Evolutionary conservation across 2,329 filamentous ascomycete species (phyloP).

Genomic region (Sporothrix sp.): DNA sequence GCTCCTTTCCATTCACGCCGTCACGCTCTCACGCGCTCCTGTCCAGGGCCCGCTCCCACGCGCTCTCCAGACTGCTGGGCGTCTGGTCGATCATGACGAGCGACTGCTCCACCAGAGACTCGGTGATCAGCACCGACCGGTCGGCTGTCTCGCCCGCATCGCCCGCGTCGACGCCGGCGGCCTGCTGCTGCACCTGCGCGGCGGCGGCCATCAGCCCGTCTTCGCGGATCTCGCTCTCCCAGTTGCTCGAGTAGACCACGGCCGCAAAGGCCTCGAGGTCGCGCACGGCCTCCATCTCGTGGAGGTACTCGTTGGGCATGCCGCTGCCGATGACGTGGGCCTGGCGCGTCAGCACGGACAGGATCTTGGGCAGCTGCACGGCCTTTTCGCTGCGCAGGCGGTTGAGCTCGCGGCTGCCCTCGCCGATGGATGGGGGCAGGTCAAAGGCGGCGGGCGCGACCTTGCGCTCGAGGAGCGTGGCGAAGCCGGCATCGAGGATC

Average conservation of each 20-base stretch:
- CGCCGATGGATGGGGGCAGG: slow-evolving; percentile 29
- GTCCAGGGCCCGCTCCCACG: slow-evolving; percentile 57
- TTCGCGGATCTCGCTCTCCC: slow-evolving; percentile 53
- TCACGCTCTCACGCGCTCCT: slow-evolving; percentile 17
- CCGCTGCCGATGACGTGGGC: slow-evolving; percentile 81
- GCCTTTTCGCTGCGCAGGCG: slow-evolving; percentile 49
- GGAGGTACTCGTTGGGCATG: slow-evolving; percentile 59
- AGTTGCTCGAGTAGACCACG: slow-evolving; percentile 81
- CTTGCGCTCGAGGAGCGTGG: slow-evolving; percentile 71
- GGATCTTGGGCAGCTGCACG: slow-evolving; percentile 68
- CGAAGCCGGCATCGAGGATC: slow-evolving; percentile 80
- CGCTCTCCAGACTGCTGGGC: slow-evolving; percentile 50
- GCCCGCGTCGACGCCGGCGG: slow-evolving; percentile 16
- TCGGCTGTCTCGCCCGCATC: background rate
- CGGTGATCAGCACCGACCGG: slow-evolving; percentile 37
- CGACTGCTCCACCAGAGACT: slow-evolving; percentile 35
- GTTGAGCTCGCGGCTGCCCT: slow-evolving; percentile 36
- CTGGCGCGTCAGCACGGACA: slow-evolving; percentile 84
- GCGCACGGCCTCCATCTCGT: slow-evolving; percentile 64
- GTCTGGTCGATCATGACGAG: slow-evolving; percentile 41
- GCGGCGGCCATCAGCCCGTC: slow-evolving; percentile 34
- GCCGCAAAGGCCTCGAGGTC: slow-evolving; percentile 78
- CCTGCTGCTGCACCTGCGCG: slow-evolving; percentile 16
- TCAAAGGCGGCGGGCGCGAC: slow-evolving; percentile 73
- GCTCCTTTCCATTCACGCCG: no score